phyloP scores from a whole-genome alignment of 768 basidiomycete genomes.

The Cyclocybe aegerita region DNA sequence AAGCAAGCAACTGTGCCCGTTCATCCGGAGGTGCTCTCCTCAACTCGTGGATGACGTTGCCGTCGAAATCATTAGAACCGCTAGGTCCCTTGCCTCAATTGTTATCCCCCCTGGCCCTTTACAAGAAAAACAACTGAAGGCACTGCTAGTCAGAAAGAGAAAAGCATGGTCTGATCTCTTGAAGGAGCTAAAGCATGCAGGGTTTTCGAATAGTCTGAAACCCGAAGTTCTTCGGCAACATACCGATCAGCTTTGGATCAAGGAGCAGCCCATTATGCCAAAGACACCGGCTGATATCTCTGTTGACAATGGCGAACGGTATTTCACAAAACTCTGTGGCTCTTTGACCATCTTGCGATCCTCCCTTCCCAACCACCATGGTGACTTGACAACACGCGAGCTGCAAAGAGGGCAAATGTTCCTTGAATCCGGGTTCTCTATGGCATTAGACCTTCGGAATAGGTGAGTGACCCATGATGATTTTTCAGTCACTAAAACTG shows the following conservation, averaged over 20 bases:
- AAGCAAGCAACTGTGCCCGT: constrained; percentile 36
- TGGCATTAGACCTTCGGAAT: constrained; percentile 61
- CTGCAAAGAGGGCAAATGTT: constrained; percentile 76
- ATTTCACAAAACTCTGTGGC: constrained; percentile 63
- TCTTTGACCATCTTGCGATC: constrained; percentile 66
- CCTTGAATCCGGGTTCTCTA: constrained; percentile 74
- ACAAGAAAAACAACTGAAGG: constrained; percentile 66
- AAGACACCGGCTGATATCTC: constrained; percentile 19
- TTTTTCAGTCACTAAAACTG: neutral
- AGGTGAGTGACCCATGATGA: constrained; percentile 47
- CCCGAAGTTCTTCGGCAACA: constrained; percentile 64
- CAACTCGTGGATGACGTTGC: constrained; percentile 54
- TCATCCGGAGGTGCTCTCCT: constrained; percentile 40
- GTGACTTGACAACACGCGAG: constrained; percentile 85
- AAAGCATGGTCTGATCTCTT: constrained; percentile 90
- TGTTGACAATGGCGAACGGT: constrained; percentile 51
- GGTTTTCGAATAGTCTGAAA: constrained; percentile 71
- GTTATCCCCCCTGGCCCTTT: constrained; percentile 40
- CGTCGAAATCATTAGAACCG: constrained; percentile 60
- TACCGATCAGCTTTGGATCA: constrained; percentile 56
- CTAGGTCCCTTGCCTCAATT: constrained; percentile 53
- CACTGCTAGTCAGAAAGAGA: constrained; percentile 76
- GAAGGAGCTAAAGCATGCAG: constrained; percentile 81
- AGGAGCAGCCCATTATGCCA: constrained; percentile 54
- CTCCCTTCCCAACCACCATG: constrained; percentile 67